Base-by-base conservation (phyloP, 257 asterid species). In the Przewalskia tangutica region DNA sequence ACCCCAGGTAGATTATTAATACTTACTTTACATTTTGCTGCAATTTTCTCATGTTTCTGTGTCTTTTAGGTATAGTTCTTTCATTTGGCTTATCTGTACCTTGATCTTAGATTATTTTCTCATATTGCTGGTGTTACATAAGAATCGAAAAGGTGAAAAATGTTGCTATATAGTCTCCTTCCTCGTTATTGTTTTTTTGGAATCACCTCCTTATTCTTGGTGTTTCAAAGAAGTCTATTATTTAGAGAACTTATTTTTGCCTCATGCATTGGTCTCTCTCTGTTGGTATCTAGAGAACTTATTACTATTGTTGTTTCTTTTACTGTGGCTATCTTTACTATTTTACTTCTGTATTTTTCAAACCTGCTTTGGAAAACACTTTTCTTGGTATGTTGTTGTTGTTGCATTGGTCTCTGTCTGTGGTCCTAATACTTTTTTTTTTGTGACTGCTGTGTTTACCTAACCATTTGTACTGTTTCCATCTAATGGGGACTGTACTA, bases 1-100 rank as follows among this genome's bases (percentile, higher is more conserved):
- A 82, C 98, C 99, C 70, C 99, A 95, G 96, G 98, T 95, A 81
- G 81, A 7, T 65, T 13, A 13, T 20, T 71, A 71, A 13, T 73
- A 50, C 55, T 51, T 2, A 18, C 44, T 48, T 14, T 27, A 2
- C 46, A 23, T 50, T 50, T 50, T 27, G 46, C 40, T 14, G 8
- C 46, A 16, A 23, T 23, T 75, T 50, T 27, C 59, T 2, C 50
- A 16, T 75, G 16, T 75, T 75, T 50, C 46, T 4, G 3, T 2
- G 80, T 3, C 20, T 73, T 23, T 48, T 73, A 0, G 79, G 36
- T 23, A 7, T 73, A 40, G 8, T 48, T 20, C 60, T 73, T 73
- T 23, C 40, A 12, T 48, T 50, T 48, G 23, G 60, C 46, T 50
- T 0, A 27, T 73, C 14, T 73, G 20, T 36, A 3, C 36, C 79